Evolutionary conservation across 1,284 basidiomycete genomes (phyloP), one percentile per base, ranked within the genome.

Genomic region (Ustanciosporium gigantosporum): DNA sequence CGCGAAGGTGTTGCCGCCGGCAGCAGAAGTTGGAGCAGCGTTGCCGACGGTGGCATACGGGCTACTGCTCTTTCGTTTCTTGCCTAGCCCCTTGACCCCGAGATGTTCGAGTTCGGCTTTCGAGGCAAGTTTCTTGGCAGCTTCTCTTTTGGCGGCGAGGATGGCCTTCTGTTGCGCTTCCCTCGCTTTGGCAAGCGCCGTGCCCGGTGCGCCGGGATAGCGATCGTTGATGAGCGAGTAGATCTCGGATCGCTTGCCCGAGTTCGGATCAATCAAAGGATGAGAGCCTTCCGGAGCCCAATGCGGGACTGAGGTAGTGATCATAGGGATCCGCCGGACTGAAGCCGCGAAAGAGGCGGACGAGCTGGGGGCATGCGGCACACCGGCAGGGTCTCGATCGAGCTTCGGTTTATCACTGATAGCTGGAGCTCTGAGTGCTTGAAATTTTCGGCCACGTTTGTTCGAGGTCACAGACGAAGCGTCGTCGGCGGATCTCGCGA

Each of bases 221-320:
- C 73, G 68, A 24, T 75, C 71, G 51, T 75, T 73, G 29, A 66
- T 60, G 35, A 73, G 61, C 23, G 69, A 62, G 43, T 68, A 71
- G 29, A 57, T 50, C 29, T 66, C 58, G 46, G 51, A 52, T 16
- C 66, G 59, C 40, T 45, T 59, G 44, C 60, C 60, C 31, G 60
- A 64, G 32, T 34, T 40, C 7, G 60, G 60, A 25, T 64, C 60
- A 25, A 49, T 52, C 22, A 64, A 55, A 3, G 60, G 60, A 25
- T 64, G 53, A 17, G 60, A 53, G 32, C 60, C 60, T 22, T 64
- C 53, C 11, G 51, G 40, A 6, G 62, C 53, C 56, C 56, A 56
- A 47, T 66, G 44, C 9, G 62, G 62, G 15, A 59, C 51, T 29
- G 41, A 55, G 22, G 62, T 66, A 32, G 41, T 55, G 45, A 60